Evolutionary conservation across 2,329 filamentous ascomycete species (phyloP).

Genomic region (Knoxdaviesia capensis): DNA sequence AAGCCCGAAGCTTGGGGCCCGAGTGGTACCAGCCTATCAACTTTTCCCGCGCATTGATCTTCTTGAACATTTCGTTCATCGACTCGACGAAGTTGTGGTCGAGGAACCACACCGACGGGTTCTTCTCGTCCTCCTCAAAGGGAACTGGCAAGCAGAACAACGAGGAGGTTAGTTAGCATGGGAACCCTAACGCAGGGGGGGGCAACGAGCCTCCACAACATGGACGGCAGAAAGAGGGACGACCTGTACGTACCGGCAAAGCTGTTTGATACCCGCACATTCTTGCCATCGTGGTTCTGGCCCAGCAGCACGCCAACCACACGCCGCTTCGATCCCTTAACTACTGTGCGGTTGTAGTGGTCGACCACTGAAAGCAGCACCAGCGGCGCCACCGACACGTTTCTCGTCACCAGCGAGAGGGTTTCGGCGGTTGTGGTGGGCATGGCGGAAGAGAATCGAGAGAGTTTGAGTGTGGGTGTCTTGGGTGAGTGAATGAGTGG

Average conservation of each 20-base stretch:
- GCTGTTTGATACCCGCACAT: constrained; percentile 94
- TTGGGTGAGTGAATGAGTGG: neutral
- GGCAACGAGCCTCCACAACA: neutral
- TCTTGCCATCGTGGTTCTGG: constrained; percentile 77
- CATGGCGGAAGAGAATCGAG: constrained; percentile 35
- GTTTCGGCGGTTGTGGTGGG: constrained; percentile 94
- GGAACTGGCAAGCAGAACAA: constrained; percentile 40
- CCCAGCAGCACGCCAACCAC: constrained; percentile 90
- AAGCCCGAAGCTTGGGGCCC: constrained; percentile 86
- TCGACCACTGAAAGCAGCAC: constrained; percentile 96
- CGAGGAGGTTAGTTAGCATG: constrained; percentile 4
- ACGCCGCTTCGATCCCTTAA: constrained; percentile 67
- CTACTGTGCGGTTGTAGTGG: constrained; percentile 85
- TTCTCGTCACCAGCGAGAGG: constrained; percentile 80
- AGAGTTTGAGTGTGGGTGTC: neutral
- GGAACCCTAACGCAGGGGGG: neutral
- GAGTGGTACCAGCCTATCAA: constrained; percentile 99
- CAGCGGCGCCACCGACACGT: constrained; percentile 90
- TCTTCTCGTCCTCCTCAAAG: constrained; percentile 97
- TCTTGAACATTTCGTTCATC: constrained; percentile 99
- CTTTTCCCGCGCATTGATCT: constrained; percentile 97
- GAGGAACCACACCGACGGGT: constrained; percentile 96
- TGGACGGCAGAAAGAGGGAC: constrained; percentile 2
- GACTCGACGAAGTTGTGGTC: constrained; percentile 99
- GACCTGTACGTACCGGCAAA: constrained; percentile 54